Conservation (phyloP, 2,329 filamentous ascomycete species). For the Botrytis hyacinthi region DNA sequence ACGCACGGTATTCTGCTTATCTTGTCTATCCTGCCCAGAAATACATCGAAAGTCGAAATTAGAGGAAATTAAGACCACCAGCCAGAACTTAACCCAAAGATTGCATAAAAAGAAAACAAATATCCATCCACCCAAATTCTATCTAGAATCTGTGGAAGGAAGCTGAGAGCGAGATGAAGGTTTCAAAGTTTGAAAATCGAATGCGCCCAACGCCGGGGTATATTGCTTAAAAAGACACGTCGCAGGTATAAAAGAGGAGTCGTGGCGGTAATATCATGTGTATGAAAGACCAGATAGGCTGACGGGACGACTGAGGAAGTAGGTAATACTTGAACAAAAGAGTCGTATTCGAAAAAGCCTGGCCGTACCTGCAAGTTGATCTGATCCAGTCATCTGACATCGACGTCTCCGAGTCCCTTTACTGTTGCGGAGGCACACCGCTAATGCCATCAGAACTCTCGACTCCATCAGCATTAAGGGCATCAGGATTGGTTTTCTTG, state of each 20-base stretch:
- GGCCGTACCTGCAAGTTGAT: not conserved
- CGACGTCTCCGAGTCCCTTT: not conserved
- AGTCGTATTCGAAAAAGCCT: not conserved
- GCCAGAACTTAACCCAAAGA: not conserved
- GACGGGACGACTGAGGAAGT: too few relatives aligned
- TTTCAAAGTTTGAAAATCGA: not conserved
- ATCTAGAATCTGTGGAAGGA: not conserved
- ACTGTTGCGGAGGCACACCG: not conserved
- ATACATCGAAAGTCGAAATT: not conserved
- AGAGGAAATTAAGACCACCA: not conserved
- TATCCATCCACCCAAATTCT: not conserved
- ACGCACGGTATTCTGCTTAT: not conserved
- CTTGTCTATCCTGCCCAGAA: not conserved
- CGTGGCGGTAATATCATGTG: too few relatives aligned
- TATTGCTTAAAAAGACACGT: not conserved
- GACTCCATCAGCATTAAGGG: not conserved
- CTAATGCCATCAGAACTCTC: not conserved
- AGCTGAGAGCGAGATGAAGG: too few relatives aligned
- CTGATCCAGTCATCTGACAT: not conserved
- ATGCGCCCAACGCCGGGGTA: slow-evolving; percentile 5
- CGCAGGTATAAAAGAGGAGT: not conserved
- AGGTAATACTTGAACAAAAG: not conserved
- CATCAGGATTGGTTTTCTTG: not conserved
- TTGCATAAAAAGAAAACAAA: not conserved
- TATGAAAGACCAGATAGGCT: not conserved